These are phyloP conservation scores for Psilocybe sp. DNA, from an alignment of 768 basidiomycete genomes.

Conservation along the genomic window DNA sequence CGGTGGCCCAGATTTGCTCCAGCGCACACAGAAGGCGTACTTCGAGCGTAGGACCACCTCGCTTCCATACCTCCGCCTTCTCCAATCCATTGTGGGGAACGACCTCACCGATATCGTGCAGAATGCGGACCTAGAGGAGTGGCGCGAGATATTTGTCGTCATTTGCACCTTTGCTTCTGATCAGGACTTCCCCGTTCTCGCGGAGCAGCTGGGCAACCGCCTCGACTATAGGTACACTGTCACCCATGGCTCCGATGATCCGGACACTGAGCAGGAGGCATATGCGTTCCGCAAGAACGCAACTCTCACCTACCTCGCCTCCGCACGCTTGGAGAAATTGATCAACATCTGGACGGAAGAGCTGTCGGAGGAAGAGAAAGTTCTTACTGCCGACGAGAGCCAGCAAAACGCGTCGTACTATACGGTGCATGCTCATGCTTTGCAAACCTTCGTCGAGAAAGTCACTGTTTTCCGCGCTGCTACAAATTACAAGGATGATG, in stretches of 20 bases:
- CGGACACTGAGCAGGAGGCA: slow-evolving; percentile 39
- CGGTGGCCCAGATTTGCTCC: slow-evolving; percentile 84
- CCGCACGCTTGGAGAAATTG: slow-evolving; percentile 82
- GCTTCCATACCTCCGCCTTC: slow-evolving; percentile 86
- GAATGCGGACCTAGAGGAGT: slow-evolving; percentile 91
- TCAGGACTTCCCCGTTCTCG: slow-evolving; percentile 84
- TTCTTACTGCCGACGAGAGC: slow-evolving; percentile 37
- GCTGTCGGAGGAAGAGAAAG: slow-evolving; percentile 78
- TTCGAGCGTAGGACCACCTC: slow-evolving; percentile 78
- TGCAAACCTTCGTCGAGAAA: slow-evolving; percentile 96
- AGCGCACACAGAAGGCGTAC: slow-evolving; percentile 89
- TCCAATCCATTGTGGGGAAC: slow-evolving; percentile 90
- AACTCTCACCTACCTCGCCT: slow-evolving; percentile 90
- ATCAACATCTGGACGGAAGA: slow-evolving; percentile 93
- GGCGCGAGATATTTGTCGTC: slow-evolving; percentile 96
- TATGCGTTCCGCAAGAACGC: slow-evolving; percentile 77
- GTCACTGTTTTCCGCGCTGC: slow-evolving; percentile 92
- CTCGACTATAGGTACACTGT: slow-evolving; percentile 83
- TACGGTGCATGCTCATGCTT: slow-evolving; percentile 76
- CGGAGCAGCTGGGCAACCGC: slow-evolving; percentile 88
- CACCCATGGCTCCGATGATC: slow-evolving; percentile 45
- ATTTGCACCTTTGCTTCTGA: slow-evolving; percentile 88
- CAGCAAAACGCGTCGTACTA: slow-evolving; percentile 54
- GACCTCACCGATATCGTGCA: slow-evolving; percentile 94
- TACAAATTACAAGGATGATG: slow-evolving; percentile 73